These are phyloP conservation scores for Morella rubra DNA, from an alignment of 306 rosid genomes.

Conservation along the genomic window DNA sequence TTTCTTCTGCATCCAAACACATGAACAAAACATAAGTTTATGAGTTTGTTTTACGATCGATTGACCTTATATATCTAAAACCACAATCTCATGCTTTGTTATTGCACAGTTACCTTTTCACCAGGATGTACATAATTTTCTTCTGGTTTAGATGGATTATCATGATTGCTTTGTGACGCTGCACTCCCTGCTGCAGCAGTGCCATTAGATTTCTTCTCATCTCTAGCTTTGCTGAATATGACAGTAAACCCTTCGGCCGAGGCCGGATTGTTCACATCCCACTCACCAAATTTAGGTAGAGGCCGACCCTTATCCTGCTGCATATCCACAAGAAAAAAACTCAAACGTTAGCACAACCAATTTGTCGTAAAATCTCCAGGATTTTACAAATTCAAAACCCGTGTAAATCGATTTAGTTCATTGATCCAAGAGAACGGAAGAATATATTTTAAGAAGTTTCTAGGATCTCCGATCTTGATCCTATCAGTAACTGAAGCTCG, in stretches of 20 bases:
- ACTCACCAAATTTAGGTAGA: slow-evolving; percentile 58
- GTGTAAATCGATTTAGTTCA: no score
- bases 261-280: slow-evolving; percentile 62
- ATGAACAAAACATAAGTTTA: background rate
- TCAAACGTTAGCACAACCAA: background rate
- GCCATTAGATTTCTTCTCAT: slow-evolving; percentile 42
- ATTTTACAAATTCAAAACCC: no score
- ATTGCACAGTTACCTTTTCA: slow-evolving; percentile 26
- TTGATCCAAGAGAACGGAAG: no score
- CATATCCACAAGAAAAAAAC: background rate
- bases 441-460: no score
- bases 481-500: no score
- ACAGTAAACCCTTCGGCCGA: slow-evolving; percentile 59
- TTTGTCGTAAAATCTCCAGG: no score
- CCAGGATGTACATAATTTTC: background rate
- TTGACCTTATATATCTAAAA: no score
- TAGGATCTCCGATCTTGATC: no score
- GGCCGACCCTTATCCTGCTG: slow-evolving; percentile 42
- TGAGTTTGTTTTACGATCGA: no score
- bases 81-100: background rate
- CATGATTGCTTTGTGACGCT: slow-evolving; percentile 6
- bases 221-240: slow-evolving; percentile 54
- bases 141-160: slow-evolving; percentile 20
- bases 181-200: background rate
- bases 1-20: slow-evolving; percentile 38